Evolutionary conservation across 257 asterid genomes (phyloP).

Genomic region (Phtheirospermum japonicum): DNA sequence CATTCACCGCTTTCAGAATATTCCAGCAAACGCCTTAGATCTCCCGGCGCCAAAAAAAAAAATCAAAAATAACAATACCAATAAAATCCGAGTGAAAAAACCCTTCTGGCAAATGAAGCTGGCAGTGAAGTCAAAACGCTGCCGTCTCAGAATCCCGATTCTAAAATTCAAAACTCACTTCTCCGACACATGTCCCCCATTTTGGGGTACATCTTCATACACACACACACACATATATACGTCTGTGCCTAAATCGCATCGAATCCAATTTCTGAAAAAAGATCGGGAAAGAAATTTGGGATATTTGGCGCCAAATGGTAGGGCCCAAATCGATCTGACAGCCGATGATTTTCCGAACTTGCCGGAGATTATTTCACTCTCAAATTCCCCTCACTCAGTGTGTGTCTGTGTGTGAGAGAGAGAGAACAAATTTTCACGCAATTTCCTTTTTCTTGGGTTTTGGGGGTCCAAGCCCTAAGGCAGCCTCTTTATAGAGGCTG

Average conservation of each 20-base stretch:
- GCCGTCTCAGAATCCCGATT: constrained; percentile 43
- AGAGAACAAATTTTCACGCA: constrained; percentile 32
- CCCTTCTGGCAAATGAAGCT: constrained; percentile 28
- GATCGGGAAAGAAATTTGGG: constrained; percentile 24
- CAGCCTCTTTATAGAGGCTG: constrained; percentile 19
- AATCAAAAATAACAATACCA: constrained; percentile 12
- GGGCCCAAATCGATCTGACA: constrained; percentile 55
- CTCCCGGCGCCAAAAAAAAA: constrained; percentile 20
- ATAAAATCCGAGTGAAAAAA: constrained; percentile 22
- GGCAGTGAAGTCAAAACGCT: constrained; percentile 34
- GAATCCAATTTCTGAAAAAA: constrained; percentile 21
- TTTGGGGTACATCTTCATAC: constrained; percentile 29
- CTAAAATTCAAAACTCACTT: constrained; percentile 43
- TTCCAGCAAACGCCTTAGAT: constrained; percentile 28
- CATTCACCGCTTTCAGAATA: constrained; percentile 18
- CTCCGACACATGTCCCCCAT: constrained; percentile 52
- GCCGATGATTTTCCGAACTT: constrained; percentile 61
- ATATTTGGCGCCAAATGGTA: constrained; percentile 40
- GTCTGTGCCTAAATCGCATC: constrained; percentile 27
- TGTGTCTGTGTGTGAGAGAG: constrained; percentile 29
- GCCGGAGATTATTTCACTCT: constrained; percentile 53
- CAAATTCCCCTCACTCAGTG: constrained; percentile 30
- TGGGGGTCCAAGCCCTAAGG: constrained; percentile 35
- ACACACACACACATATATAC: background rate
- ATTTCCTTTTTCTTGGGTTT: constrained; percentile 24